Evolutionary conservation across 257 asterid species (phyloP), one percentile per base, ranked within the genome.

Genomic region (Catharanthus roseus): DNA sequence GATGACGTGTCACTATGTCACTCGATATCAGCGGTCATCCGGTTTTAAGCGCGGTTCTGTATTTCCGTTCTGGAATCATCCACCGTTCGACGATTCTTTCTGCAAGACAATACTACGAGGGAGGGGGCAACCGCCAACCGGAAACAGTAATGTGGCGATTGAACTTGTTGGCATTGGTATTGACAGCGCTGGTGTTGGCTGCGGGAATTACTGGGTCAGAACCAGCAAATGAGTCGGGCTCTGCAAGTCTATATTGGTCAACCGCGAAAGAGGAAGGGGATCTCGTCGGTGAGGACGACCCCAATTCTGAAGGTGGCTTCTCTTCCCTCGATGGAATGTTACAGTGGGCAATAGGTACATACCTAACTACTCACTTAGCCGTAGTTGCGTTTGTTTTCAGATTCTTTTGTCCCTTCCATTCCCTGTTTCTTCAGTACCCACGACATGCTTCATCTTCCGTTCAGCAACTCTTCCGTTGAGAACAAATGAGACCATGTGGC

Each of bases 321-420:
- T 89, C 97, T 76, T 86, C 95, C 74, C 90, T 91, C 29, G 96
- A 89, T 21, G 96, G 96, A 45, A 87, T 89, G 96, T 54, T 91
- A 45, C 96, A 91, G 80, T 91, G 96, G 97, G 93, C 96, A 74
- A 85, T 91, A 77, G 95, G 96, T 90, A 84, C 29, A 29, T 70
- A 65, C 9, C 12, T 38, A 42, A 68, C 56, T 50, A 24, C 50
- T 65, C 73, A 50, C 47, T 65, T 31, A 58, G 28, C 18, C 36
- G 13, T 44, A 10, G 24, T 58, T 66, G 18, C 8, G 0, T 4
- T 33, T 58, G 33, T 61, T 26, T 50, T 33, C 12, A n/a, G n/a
- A n/a, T n/a, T n/a, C n/a, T n/a, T n/a, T n/a, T n/a, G n/a, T 58
- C 58, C 38, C 34, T 13, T 26, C 41, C 24, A 2, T n/a, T 63